These are phyloP conservation scores for Pleurotus tuoliensis DNA, from an alignment of 768 basidiomycete species.

Conservation along the genomic window DNA sequence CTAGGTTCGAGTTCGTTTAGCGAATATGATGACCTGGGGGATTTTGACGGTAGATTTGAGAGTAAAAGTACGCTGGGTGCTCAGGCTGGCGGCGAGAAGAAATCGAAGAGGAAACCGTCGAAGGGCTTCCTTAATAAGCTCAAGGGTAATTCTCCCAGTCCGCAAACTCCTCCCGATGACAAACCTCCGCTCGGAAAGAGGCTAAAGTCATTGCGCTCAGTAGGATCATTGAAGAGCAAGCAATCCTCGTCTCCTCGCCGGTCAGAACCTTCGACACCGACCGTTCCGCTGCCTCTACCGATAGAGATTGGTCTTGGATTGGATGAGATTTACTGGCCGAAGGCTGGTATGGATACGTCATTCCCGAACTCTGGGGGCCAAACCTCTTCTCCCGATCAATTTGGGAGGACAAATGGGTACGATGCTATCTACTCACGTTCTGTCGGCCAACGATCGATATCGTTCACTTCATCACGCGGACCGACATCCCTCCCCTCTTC, in stretches of 20 bases:
- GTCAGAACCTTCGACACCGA: constrained; percentile 44
- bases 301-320: constrained; percentile 57
- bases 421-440: constrained; percentile 37
- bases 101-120: constrained; percentile 56
- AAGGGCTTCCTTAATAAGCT: constrained; percentile 64
- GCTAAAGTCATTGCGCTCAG: constrained; percentile 73
- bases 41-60: constrained; percentile 85
- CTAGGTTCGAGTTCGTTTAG: constrained; percentile 71
- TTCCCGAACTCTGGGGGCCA: constrained; percentile 17
- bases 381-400: constrained; percentile 30
- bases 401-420: constrained; percentile 23
- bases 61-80: constrained; percentile 71
- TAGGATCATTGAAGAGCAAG: constrained; percentile 73
- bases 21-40: constrained; percentile 83
- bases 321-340: constrained; percentile 51
- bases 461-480: constrained; percentile 44
- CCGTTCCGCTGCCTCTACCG: constrained; percentile 44
- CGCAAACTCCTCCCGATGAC: constrained; percentile 39
- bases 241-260: constrained; percentile 28
- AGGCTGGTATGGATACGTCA: constrained; percentile 21
- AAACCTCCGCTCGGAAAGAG: constrained; percentile 40
- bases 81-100: constrained; percentile 29
- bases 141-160: constrained; percentile 38
- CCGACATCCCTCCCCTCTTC: constrained; percentile 38
- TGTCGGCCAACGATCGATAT: constrained; percentile 67